phyloP scores from a whole-genome alignment of 345 rosid genomes.

The Kandelia obovata region DNA sequence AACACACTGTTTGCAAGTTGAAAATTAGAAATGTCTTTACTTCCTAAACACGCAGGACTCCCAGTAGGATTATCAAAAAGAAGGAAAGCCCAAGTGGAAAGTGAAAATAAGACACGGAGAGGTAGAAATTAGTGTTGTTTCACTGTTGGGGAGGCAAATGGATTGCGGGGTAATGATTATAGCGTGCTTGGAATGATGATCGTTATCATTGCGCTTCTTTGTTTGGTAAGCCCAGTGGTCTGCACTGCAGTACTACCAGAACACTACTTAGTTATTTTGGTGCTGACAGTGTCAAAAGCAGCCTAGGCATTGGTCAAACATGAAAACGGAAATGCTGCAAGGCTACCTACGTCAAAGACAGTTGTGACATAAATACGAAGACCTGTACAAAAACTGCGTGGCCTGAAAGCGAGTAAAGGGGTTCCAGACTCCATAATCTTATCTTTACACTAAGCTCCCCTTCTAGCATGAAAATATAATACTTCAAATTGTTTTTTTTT shows the following conservation, averaged over 20 bases:
- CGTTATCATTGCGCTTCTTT: slow-evolving; percentile 20
- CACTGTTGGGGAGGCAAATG: slow-evolving; percentile 3
- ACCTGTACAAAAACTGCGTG: too few relatives aligned
- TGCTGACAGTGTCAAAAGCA: neutral
- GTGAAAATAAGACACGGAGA: neutral
- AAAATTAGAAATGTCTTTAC: neutral
- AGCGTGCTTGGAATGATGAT: slow-evolving; percentile 14
- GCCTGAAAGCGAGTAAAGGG: too few relatives aligned
- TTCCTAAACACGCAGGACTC: neutral
- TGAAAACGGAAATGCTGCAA: too few relatives aligned
- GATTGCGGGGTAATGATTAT: slow-evolving; percentile 25
- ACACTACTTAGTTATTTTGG: neutral
- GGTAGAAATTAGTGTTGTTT: neutral
- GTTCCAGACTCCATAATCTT: too few relatives aligned
- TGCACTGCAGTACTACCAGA: neutral
- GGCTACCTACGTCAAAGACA: too few relatives aligned
- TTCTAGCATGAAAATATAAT: too few relatives aligned
- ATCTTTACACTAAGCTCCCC: too few relatives aligned
- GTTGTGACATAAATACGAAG: too few relatives aligned
- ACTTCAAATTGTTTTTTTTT: too few relatives aligned
- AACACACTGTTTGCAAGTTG: neutral
- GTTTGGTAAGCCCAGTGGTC: slow-evolving; percentile 4
- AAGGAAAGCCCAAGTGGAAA: neutral
- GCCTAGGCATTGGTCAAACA: too few relatives aligned
- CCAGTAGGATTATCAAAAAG: neutral